Evolutionary conservation across 1,284 basidiomycete species (phyloP).

Genomic region (Singerocomus rubriflavus): DNA sequence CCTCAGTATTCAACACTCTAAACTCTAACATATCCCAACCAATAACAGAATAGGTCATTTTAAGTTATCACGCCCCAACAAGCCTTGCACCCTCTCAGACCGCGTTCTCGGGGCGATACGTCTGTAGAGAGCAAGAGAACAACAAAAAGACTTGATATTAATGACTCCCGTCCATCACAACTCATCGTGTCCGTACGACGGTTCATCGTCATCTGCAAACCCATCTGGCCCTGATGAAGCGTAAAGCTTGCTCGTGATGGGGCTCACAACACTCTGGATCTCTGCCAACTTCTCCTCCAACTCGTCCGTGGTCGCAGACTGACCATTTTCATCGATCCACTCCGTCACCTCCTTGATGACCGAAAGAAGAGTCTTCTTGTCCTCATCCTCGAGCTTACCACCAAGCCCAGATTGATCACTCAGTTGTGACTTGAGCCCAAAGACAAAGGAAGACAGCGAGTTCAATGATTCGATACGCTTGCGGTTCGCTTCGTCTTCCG

Average conservation of each 20-base stretch:
- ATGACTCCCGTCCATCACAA: conserved; percentile 36
- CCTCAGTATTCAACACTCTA: neutral
- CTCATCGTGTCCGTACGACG: conserved; percentile 64
- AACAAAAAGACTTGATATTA: conserved; percentile 9
- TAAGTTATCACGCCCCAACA: conserved; percentile 9
- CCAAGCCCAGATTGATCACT: conserved; percentile 87
- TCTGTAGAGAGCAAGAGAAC: conserved; percentile 6
- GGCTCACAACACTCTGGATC: conserved; percentile 69
- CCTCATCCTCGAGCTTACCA: conserved; percentile 82
- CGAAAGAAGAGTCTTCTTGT: conserved; percentile 85
- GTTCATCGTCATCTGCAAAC: conserved; percentile 54
- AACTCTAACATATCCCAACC: conserved; percentile 1
- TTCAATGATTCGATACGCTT: conserved; percentile 89
- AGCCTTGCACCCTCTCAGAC: neutral
- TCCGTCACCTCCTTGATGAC: conserved; percentile 87
- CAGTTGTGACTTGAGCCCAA: conserved; percentile 84
- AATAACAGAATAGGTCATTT: conserved; percentile 7
- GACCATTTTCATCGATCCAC: conserved; percentile 87
- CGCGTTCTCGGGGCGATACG: neutral
- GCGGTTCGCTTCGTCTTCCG: conserved; percentile 82
- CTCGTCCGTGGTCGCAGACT: conserved; percentile 78
- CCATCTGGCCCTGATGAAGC: conserved; percentile 39
- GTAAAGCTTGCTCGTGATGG: conserved; percentile 83
- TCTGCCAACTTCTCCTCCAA: conserved; percentile 87
- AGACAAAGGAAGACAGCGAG: conserved; percentile 73